phyloP scores from a whole-genome alignment of 2,329 filamentous ascomycete genomes.

The Atkinsonella hypoxylon region DNA sequence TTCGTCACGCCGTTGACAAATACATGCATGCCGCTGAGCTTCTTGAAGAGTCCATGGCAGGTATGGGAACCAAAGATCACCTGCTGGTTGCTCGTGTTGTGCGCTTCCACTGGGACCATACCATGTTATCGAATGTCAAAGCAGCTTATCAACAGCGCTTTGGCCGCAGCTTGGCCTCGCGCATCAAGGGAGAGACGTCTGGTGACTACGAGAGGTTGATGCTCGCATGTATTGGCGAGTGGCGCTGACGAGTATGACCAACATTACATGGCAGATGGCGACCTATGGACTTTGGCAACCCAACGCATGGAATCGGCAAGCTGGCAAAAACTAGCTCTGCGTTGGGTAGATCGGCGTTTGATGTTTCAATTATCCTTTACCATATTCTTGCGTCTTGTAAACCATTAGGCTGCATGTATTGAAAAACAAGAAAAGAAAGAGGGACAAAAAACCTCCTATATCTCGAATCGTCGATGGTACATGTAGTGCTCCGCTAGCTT shows the following conservation, averaged over 20 bases:
- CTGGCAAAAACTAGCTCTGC: neutral
- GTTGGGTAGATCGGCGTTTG: neutral
- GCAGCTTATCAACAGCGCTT: slow-evolving; percentile 64
- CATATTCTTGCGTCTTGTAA: neutral
- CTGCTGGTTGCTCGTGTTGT: slow-evolving; percentile 69
- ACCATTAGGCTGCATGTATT: neutral
- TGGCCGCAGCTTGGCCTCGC: slow-evolving; percentile 50
- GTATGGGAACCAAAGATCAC: slow-evolving; percentile 75
- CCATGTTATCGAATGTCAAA: slow-evolving; percentile 65
- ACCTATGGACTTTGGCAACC: neutral
- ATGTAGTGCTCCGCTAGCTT: too few species aligned
- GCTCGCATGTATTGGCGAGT: slow-evolving; percentile 52
- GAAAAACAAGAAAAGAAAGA: too few species aligned
- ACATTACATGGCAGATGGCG: neutral
- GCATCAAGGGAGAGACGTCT: slow-evolving; percentile 73
- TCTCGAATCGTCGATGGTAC: neutral
- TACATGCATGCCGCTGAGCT: slow-evolving; percentile 72
- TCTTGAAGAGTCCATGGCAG: slow-evolving; percentile 81
- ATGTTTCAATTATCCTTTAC: neutral
- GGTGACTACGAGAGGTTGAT: slow-evolving; percentile 71
- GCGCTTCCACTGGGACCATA: slow-evolving; percentile 70
- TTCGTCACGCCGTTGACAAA: slow-evolving; percentile 66
- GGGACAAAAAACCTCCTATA: neutral
- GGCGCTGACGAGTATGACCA: slow-evolving; percentile 2
- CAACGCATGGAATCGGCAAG: neutral